Base-by-base conservation (phyloP, 306 rosid species). In the Vigna mungo region DNA sequence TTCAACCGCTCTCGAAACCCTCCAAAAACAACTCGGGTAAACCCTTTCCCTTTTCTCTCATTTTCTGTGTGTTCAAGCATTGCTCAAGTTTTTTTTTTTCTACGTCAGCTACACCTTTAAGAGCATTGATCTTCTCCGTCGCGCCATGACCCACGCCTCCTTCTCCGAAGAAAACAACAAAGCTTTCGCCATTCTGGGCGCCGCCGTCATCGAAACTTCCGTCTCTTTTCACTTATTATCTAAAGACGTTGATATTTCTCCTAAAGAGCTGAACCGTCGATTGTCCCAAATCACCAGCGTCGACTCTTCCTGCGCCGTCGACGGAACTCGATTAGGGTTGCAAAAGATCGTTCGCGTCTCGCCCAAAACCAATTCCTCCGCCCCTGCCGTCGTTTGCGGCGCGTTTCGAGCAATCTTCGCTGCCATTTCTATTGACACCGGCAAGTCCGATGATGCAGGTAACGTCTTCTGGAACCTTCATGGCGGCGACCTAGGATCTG, bases 101-200 rank as follows among this genome's bases (percentile, higher is more conserved):
- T 61, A 2, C 0, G 15, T 55, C 82, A 90, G 96, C 25, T 86
- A 87, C 77, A 79, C 52, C n/a, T 92, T 90, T 84, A 64, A 77
- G 79, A 84, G 53, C 64, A 23, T 58, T 14, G 39, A 56, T 43
- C 85, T 90, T 62, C 97, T 92, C 11, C 89, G 92, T 47, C 91
- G 96, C 4, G 96, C 97, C 3, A 80, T 92, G 92, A 92, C 96
- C 1, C 97, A 92, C 44, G 82, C 91, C 53, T 92, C 97, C 3
- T 92, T 88, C 89, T 92, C 97, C 0, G 87, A 86, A 71, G 97
- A 92, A 72, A 92, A 90, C 88, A 90, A 87, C 85, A 87, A 61
- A 74, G 97, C 92, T 1, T 69, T 90, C 80, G 78, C 87, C 80
- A 69, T 89, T 80, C 61, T 89, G 0, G 94, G 96, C 11, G 87